Evolutionary conservation across 805 yeast species (phyloP).

Genomic region (Candida manassasensis): DNA sequence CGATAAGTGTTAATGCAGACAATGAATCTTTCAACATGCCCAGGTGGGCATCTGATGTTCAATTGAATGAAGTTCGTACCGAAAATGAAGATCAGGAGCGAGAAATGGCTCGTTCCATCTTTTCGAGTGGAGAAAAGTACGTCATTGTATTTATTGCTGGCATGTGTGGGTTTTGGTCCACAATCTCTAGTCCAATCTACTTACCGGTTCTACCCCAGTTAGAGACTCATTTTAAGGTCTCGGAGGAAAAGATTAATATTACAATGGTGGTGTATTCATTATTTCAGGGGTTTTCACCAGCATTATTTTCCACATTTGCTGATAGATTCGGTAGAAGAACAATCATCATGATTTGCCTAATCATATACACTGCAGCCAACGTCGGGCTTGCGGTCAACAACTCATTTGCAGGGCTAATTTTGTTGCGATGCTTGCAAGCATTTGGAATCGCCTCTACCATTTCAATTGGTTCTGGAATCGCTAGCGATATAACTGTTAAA

Average conservation of each 20-base stretch:
- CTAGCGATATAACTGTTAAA: conserved; percentile 64
- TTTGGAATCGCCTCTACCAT: conserved; percentile 68
- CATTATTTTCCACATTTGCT: conserved; percentile 58
- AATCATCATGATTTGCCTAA: conserved; percentile 46
- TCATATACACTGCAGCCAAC: conserved; percentile 52
- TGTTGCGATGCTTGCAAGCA: conserved; percentile 66
- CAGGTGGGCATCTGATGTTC: conserved; percentile 2
- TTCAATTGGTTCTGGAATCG: conserved; percentile 59
- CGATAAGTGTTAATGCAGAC: neutral
- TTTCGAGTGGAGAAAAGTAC: conserved; percentile 36
- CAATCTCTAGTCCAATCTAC: conserved; percentile 69
- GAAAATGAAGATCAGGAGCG: neutral
- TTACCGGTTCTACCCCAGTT: conserved; percentile 66
- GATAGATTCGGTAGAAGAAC: conserved; percentile 73
- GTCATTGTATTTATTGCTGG: conserved; percentile 35
- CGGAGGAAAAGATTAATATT: conserved; percentile 55
- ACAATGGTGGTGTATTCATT: conserved; percentile 71
- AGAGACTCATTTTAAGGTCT: conserved; percentile 46
- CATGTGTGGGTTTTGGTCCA: conserved; percentile 55
- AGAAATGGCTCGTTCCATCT: conserved; percentile 25
- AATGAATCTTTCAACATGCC: neutral
- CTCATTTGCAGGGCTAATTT: conserved; percentile 51
- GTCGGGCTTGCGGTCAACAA: conserved; percentile 57
- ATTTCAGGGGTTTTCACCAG: conserved; percentile 71
- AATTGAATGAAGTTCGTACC: conserved; percentile 1